Base-by-base conservation (phyloP, 1,284 basidiomycete species). In the Coriolopsis trogii region DNA sequence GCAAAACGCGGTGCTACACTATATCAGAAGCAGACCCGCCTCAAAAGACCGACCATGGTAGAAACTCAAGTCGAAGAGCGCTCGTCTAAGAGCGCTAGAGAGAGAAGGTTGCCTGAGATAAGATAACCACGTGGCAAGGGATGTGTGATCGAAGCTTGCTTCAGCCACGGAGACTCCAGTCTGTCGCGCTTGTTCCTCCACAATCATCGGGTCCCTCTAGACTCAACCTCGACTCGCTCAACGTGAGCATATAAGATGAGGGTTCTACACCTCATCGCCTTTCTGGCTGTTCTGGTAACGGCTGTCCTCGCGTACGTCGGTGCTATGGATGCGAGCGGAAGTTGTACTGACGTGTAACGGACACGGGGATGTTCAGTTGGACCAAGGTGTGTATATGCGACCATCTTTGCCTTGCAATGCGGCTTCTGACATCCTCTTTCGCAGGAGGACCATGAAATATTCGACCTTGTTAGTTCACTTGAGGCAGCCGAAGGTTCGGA, bases 371-470 rank as follows among this genome's bases (percentile, higher is more conserved):
- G 3, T 26, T 4, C 29, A 88, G 87, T 59, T 88, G 86, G 86
- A 82, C 84, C 42, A 89, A 87, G 71, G 85, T 86, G 33, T 37
- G 36, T 29, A 42, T 25, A 38, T 18, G 13, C n/a, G 16, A 29
- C 6, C 21, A 15, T 12, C 24, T 24, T 12, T 13, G 7, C 6
- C 4, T 21, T 4, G 4, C 3, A 1, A 10, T 13, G 12, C 21
- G 25, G 18, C 2, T 18, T 7, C 6, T 26, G 4, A 34, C 15
- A 33, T 9, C 28, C 4, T 20, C 51, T 28, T 23, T n/a, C n/a
- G 49, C 61, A 93, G 85, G 89, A 94, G 70, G 93, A 95, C 74
- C 81, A 95, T 75, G 95, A 98, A 72, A 95, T 98, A 46, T 98
- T 98, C 65, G 95, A 97, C 73, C 79, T 98, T n/a, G 94, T 97